Conservation (phyloP, 192 early-diverging fungal species). For the Chytriomyces confervae region DNA sequence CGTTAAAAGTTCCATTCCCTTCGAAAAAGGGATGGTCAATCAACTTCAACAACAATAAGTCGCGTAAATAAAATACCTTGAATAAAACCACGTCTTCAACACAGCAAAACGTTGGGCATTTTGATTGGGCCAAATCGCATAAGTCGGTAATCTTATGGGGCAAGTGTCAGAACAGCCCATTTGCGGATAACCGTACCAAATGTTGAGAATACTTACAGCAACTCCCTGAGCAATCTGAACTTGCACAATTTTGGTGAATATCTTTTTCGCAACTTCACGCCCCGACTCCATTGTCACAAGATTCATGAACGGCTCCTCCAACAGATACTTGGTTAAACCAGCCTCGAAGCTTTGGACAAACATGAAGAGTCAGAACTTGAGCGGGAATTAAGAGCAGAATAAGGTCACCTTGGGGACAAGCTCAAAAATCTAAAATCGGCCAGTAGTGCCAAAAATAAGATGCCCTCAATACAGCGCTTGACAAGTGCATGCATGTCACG, state of each 20-base stretch:
- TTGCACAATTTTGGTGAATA: conserved; percentile 35
- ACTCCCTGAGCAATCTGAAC: conserved; percentile 20
- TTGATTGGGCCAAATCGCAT: conserved; percentile 29
- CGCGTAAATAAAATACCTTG: conserved; percentile 6
- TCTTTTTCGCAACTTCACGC: conserved; percentile 21
- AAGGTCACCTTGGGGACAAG: conserved; percentile 19
- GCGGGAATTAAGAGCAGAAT: background rate
- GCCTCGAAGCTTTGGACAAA: conserved; percentile 3
- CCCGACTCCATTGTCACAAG: conserved; percentile 28
- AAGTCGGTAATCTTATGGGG: conserved; percentile 15
- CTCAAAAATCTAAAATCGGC: conserved; percentile 30
- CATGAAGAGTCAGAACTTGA: background rate
- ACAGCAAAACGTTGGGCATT: conserved; percentile 37
- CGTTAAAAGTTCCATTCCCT: conserved; percentile 34
- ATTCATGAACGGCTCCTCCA: conserved; percentile 26
- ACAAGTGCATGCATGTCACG: conserved; percentile 27
- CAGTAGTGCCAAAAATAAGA: conserved; percentile 21
- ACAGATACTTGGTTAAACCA: conserved; percentile 1
- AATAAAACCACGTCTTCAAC: conserved; percentile 30
- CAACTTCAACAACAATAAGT: background rate
- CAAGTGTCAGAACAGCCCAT: background rate
- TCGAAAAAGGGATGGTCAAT: background rate
- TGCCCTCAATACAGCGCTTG: conserved; percentile 34
- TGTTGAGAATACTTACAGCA: conserved; percentile 5
- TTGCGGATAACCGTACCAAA: background rate